Conservation (phyloP, 2,329 filamentous ascomycete genomes). For the Arthrobotrys iridis region DNA sequence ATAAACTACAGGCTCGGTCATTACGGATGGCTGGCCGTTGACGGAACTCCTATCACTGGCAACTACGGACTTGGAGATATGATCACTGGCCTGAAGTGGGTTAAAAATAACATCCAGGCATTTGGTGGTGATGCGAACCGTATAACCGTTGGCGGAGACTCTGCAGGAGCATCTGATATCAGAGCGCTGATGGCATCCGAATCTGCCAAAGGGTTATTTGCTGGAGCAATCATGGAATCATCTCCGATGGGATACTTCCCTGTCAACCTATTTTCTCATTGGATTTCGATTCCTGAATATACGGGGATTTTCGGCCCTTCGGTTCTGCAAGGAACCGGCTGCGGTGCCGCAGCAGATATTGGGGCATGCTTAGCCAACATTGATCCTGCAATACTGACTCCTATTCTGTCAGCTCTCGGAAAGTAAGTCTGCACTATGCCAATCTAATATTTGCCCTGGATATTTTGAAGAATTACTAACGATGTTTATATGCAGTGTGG, state of each 20-base stretch:
- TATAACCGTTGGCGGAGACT: conserved; percentile 57
- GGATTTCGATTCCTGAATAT: conserved; percentile 20
- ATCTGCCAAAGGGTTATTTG: conserved; percentile 2
- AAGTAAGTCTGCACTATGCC: not conserved
- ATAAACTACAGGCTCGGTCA: conserved; percentile 59
- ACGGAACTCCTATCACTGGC: conserved; percentile 59
- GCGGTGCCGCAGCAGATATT: not conserved
- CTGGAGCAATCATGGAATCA: conserved; percentile 22
- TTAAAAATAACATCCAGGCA: conserved; percentile 53
- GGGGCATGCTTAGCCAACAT: conserved; percentile 17
- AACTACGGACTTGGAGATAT: conserved; percentile 80
- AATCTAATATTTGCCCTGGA: not conserved
- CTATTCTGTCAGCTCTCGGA: conserved; percentile 4
- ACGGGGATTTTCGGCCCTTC: conserved; percentile 12
- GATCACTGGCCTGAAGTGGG: conserved; percentile 64
- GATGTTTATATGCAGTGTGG: not conserved
- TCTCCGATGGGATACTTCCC: conserved; percentile 29
- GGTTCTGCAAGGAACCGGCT: conserved; percentile 31
- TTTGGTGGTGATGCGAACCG: conserved; percentile 56
- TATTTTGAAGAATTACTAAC: not conserved
- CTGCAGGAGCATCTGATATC: conserved; percentile 55
- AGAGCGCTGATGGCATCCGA: conserved; percentile 33
- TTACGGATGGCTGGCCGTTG: conserved; percentile 29
- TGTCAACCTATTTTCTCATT: conserved; percentile 13
- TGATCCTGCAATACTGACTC: conserved; percentile 14